phyloP scores from a whole-genome alignment of 106 monocot species.

The Allium sativum region DNA sequence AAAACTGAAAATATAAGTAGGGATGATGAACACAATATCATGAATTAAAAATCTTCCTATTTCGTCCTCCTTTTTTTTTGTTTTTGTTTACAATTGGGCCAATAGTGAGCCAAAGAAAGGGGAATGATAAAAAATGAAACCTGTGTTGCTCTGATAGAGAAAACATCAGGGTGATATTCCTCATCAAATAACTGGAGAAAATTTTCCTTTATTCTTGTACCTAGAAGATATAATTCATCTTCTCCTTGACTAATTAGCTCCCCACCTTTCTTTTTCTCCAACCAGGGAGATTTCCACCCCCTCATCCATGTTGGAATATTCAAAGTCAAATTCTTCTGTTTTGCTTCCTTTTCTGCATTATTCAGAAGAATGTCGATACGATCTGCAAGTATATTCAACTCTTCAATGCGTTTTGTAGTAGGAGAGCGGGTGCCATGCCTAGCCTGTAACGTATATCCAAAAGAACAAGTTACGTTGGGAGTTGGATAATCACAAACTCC shows the following conservation, averaged over 20 bases:
- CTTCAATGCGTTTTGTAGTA: constrained; percentile 93
- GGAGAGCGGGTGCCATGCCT: constrained; percentile 95
- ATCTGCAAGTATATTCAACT: constrained; percentile 59
- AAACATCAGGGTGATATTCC: constrained; percentile 83
- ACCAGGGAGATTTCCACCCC: constrained; percentile 93
- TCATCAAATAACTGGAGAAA: constrained; percentile 65
- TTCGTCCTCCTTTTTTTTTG: no score
- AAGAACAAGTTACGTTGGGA: not conserved
- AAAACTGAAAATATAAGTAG: no score
- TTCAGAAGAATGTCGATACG: constrained; percentile 48
- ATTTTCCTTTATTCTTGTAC: constrained; percentile 52
- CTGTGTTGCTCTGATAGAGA: constrained; percentile 80
- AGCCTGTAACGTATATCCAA: constrained; percentile 32
- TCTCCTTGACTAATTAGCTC: constrained; percentile 76
- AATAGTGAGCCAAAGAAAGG: no score
- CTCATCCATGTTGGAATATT: constrained; percentile 68
- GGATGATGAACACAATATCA: no score
- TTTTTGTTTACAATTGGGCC: no score
- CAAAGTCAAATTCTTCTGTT: constrained; percentile 3
- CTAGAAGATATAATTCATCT: constrained; percentile 67
- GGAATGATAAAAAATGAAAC: constrained; percentile 13
- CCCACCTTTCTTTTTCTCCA: constrained; percentile 74
- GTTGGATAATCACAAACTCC: no score
- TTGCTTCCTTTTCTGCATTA: constrained; percentile 20
- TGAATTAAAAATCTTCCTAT: no score